Base-by-base conservation (phyloP, 495 filamentous ascomycete genomes). In the Symbiotaphrina buchneri region DNA sequence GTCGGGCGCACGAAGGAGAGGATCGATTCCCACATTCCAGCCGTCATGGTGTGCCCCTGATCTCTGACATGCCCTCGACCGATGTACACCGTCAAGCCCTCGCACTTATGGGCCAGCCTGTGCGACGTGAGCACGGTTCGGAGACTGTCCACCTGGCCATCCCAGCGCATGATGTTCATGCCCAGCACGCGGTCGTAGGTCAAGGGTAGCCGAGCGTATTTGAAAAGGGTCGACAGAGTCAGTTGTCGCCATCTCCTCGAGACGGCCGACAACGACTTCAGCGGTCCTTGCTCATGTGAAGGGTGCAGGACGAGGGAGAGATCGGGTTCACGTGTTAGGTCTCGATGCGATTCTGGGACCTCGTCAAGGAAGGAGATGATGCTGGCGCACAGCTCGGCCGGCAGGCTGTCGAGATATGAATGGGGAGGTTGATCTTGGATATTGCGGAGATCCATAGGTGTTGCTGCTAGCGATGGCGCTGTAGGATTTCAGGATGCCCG, bases 1-100 rank as follows among this genome's bases (percentile, higher is more conserved):
- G 38, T 31, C 17, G 54, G 49, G 28, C 17, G 5, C 18, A 31
- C 0, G 55, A 57, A 0, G 54, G 54, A 17, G 8, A 25, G 13
- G 13, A 25, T 7, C 13, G 13, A 7, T 8, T 7, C 8, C 22
- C 22, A 25, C 22, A 25, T 7, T 13, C 8, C 22, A 25, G 7
- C 22, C 13, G 22, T 13, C 22, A 25, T 8, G 22, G 22, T 25
- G n/a, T n/a, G n/a, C n/a, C n/a, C n/a, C n/a, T n/a, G n/a, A n/a
- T n/a, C n/a, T n/a, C n/a, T n/a, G n/a, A n/a, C n/a, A n/a, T n/a
- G n/a, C n/a, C n/a, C n/a, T n/a, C n/a, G n/a, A n/a, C n/a, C n/a
- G 7, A 13, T 25, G 13, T 25, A 25, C 8, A 25, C 22, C 8
- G 13, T 13, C 22, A 25, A 25, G 7, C 8, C 7, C 7, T 7